A percentile compares a stretch with the other conserved stretches of the same genome.
Conservation (phyloP, 2,329 filamentous ascomycete species). For the Pseudopyricularia cyperi region DNA sequence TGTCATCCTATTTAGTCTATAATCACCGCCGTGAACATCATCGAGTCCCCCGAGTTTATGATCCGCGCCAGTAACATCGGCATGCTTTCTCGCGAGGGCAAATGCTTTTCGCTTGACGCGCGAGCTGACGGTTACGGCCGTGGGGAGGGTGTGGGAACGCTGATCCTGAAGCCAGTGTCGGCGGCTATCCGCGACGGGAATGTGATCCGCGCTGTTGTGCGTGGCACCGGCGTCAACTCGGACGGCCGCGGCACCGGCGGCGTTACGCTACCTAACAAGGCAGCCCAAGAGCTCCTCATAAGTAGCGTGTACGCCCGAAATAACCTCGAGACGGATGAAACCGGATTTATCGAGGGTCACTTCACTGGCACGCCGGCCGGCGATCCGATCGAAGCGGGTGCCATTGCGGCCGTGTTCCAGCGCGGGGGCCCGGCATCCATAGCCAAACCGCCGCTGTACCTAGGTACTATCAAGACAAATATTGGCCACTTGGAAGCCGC, state of each 20-base stretch:
- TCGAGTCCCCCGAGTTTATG: slow-evolving; percentile 8
- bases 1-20: slow-evolving; percentile 9
- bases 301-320: background rate
- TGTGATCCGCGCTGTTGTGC: slow-evolving; percentile 6
- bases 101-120: slow-evolving; percentile 17
- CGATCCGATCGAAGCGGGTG: slow-evolving; percentile 37
- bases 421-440: slow-evolving; percentile 10
- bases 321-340: slow-evolving; percentile 1
- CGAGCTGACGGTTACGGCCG: slow-evolving; percentile 30
- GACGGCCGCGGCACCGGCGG: slow-evolving; percentile 6
- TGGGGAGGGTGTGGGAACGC: slow-evolving; percentile 26
- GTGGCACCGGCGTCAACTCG: slow-evolving; percentile 5
- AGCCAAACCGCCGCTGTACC: slow-evolving; percentile 17
- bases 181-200: slow-evolving; percentile 12
- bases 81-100: slow-evolving; percentile 9
- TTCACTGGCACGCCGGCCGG: slow-evolving; percentile 32
- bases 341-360: slow-evolving; percentile 19
- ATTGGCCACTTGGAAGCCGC: slow-evolving; percentile 37
- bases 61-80: background rate
- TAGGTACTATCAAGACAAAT: slow-evolving; percentile 25
- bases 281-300: slow-evolving; percentile 1
- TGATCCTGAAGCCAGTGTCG: slow-evolving; percentile 27
- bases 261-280: slow-evolving; percentile 4
- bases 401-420: slow-evolving; percentile 21
- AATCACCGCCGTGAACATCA: slow-evolving; percentile 17